phyloP scores from a whole-genome alignment of 2,329 filamentous ascomycete genomes.

The Venturia carpophila region DNA sequence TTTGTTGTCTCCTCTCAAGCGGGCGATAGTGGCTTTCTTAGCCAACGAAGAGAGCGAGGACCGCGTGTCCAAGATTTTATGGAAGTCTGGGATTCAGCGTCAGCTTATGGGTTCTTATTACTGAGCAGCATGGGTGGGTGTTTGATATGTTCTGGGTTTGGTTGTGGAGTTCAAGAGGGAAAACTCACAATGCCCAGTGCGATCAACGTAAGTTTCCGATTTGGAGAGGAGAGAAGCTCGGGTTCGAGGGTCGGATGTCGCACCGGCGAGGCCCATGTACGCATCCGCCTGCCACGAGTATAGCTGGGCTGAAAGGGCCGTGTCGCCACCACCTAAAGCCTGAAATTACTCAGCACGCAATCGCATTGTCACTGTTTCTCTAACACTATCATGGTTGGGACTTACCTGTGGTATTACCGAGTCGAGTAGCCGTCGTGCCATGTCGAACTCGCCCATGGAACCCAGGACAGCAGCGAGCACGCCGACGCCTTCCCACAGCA shows the following conservation, averaged over 20 bases:
- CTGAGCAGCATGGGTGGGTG: conserved; percentile 23
- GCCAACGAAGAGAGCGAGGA: conserved; percentile 71
- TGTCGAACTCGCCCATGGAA: conserved; percentile 61
- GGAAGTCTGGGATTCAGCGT: conserved; percentile 44
- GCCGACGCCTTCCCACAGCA: conserved; percentile 65
- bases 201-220: conserved; percentile 26
- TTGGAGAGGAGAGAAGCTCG: conserved; percentile 23
- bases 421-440: conserved; percentile 56
- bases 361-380: not conserved
- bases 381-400: not conserved
- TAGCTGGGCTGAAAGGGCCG: conserved; percentile 54
- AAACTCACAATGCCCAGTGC: conserved; percentile 22
- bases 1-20: conserved; percentile 53
- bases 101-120: not conserved
- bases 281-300: conserved; percentile 69
- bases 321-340: conserved; percentile 59
- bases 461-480: conserved; percentile 61
- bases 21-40: conserved; percentile 73
- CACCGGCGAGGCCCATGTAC: conserved; percentile 67
- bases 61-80: conserved; percentile 57
- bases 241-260: conserved; percentile 24
- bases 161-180: not conserved
- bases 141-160: not conserved
- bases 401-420: conserved; percentile 63
- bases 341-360: conserved; percentile 21